phyloP scores from a whole-genome alignment of 148 eudicot species.

The Camellia granthamiana region DNA sequence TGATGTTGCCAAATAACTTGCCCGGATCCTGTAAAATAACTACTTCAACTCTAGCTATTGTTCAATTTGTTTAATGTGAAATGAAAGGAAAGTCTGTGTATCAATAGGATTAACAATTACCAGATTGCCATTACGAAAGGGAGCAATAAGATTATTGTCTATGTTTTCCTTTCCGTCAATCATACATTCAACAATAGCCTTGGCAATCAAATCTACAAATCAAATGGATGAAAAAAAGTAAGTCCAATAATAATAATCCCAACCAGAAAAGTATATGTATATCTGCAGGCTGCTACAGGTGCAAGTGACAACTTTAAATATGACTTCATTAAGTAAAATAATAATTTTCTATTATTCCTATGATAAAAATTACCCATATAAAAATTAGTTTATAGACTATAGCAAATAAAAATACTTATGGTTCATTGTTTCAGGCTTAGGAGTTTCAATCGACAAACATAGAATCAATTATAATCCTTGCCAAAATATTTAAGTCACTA shows the following conservation, averaged over 20 bases:
- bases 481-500: not conserved
- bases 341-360: too few relatives aligned
- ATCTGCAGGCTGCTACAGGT: not conserved
- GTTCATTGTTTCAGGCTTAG: not conserved
- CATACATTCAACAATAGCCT: constrained; percentile 59
- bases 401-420: not conserved
- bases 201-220: constrained; percentile 53
- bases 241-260: not conserved
- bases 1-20: constrained; percentile 42
- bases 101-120: constrained; percentile 29
- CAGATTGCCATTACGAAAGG: constrained; percentile 47
- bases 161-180: constrained; percentile 79
- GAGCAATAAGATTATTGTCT: constrained; percentile 42
- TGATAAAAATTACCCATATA: too few relatives aligned
- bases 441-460: not conserved
- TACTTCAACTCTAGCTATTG: not conserved
- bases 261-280: not conserved
- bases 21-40: constrained; percentile 42
- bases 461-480: not conserved
- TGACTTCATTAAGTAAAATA: too few relatives aligned
- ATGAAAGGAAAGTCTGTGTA: not conserved
- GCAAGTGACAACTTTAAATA: not conserved
- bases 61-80: not conserved
- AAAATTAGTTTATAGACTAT: not conserved
- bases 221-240: not conserved